phyloP scores from a whole-genome alignment of 495 filamentous ascomycete genomes.

The Talaromyces stipitatus region DNA sequence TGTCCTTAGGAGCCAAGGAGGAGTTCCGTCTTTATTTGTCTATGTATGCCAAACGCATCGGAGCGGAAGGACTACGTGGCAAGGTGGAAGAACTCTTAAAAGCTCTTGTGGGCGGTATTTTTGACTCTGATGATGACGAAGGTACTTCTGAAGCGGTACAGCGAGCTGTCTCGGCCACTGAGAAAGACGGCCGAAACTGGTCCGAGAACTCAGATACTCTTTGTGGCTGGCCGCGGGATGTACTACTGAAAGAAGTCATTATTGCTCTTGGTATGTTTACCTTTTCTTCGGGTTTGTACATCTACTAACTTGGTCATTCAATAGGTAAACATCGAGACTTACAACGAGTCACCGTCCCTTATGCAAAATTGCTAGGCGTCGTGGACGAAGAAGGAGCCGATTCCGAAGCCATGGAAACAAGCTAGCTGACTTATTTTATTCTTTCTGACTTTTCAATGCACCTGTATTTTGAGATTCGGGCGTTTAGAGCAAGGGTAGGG shows the following conservation, averaged over 20 bases:
- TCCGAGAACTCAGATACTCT: slow-evolving; percentile 44
- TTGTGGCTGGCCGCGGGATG: slow-evolving; percentile 83
- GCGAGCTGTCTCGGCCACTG: slow-evolving; percentile 46
- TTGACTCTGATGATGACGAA: slow-evolving; percentile 37
- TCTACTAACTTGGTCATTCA: slow-evolving; percentile 21
- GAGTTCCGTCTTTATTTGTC: slow-evolving; percentile 87
- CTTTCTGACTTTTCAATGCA: not conserved
- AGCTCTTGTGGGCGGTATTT: slow-evolving; percentile 65
- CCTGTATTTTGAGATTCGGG: not conserved
- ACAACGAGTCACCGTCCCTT: slow-evolving; percentile 85
- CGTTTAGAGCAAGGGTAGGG: not conserved
- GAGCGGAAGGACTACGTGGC: slow-evolving; percentile 72
- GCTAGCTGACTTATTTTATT: not conserved
- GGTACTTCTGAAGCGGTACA: not conserved
- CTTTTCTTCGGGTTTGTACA: not conserved
- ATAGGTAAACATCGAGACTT: slow-evolving; percentile 89
- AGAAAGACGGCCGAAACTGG: slow-evolving; percentile 52
- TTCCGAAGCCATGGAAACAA: slow-evolving; percentile 37
- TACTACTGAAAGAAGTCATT: slow-evolving; percentile 81
- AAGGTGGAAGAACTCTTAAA: slow-evolving; percentile 91
- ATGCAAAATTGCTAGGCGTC: slow-evolving; percentile 65
- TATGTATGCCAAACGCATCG: slow-evolving; percentile 95
- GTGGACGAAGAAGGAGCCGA: slow-evolving; percentile 35
- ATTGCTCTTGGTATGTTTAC: slow-evolving; percentile 74
- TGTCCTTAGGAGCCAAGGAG: slow-evolving; percentile 76